A percentile compares a stretch with the other conserved stretches of the same genome.
These are phyloP conservation scores for Penicillium coprophilum DNA, from an alignment of 495 filamentous ascomycete species.

Conservation along the genomic window DNA sequence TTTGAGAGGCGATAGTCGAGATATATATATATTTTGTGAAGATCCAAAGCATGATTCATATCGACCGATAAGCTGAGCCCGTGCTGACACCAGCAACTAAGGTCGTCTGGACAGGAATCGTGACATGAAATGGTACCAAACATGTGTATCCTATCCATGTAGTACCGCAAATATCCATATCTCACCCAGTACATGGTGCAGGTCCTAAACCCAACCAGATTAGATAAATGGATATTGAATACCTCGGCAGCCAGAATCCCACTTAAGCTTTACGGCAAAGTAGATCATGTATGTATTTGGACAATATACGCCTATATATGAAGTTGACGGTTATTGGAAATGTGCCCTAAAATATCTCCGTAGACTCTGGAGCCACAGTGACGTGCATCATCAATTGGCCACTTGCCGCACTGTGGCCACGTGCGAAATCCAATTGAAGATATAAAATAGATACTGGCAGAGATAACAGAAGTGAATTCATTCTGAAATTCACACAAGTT, in stretches of 20 bases:
- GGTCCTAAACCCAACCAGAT: too few species aligned
- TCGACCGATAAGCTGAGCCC: slow-evolving; percentile 53
- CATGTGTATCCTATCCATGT: slow-evolving; percentile 39
- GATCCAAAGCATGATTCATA: slow-evolving; percentile 49
- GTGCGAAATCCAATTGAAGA: background rate
- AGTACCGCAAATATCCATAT: background rate
- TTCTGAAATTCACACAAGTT: background rate
- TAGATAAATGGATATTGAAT: too few species aligned
- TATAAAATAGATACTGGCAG: background rate
- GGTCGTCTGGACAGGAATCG: slow-evolving; percentile 58
- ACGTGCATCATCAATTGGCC: slow-evolving; percentile 9
- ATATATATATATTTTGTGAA: slow-evolving; percentile 40
- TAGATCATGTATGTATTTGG: too few species aligned
- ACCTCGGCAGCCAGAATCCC: too few species aligned
- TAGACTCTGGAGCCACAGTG: background rate
- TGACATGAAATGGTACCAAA: slow-evolving; percentile 43
- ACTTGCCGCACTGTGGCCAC: background rate
- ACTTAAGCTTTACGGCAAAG: too few species aligned
- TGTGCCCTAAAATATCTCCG: background rate
- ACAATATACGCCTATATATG: too few species aligned
- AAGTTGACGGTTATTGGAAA: too few species aligned
- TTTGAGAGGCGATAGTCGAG: too few species aligned
- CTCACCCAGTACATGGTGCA: too few species aligned
- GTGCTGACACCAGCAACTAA: slow-evolving; percentile 52
- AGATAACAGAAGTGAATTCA: background rate